Conservation (phyloP, 495 filamentous ascomycete genomes). For the Neurospora terricola region DNA sequence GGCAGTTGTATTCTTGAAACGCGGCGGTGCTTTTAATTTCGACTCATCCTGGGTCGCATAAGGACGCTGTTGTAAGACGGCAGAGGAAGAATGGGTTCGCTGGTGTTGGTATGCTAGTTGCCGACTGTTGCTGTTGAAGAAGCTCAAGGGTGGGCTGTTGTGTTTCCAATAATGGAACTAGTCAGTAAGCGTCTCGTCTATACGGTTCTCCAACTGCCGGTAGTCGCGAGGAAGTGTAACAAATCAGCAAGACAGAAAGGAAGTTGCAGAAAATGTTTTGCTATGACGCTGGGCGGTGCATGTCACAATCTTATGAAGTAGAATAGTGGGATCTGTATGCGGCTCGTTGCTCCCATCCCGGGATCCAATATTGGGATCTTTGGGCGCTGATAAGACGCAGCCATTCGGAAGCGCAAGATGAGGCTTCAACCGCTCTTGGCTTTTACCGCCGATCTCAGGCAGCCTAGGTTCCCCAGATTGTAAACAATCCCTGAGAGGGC, state of each 20-base stretch:
- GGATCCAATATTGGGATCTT: not conserved
- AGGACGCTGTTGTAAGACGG: slow-evolving; percentile 4
- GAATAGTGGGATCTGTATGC: not conserved
- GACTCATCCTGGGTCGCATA: slow-evolving; percentile 2
- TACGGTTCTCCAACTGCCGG: not conserved
- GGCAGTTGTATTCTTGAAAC: slow-evolving; percentile 5
- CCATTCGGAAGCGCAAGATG: not conserved
- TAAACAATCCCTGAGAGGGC: not conserved
- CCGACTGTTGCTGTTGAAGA: slow-evolving; percentile 7
- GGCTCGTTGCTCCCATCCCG: not conserved
- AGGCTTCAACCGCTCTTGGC: not conserved
- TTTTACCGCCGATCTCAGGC: not conserved
- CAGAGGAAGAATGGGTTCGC: slow-evolving; percentile 8
- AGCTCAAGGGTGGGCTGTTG: slow-evolving; percentile 11
- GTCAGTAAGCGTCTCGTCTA: not conserved
- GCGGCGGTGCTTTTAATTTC: slow-evolving; percentile 8
- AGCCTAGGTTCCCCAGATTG: not conserved
- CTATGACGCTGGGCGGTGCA: not conserved
- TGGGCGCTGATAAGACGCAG: not conserved
- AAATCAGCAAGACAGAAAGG: not conserved
- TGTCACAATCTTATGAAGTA: not conserved
- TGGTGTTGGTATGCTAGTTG: slow-evolving; percentile 4
- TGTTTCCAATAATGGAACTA: not conserved
- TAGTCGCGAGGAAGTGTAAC: not conserved
- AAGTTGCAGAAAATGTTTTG: not conserved